A percentile compares a stretch with the other conserved stretches of the same genome.
phyloP scores from a whole-genome alignment of 169 alveolate genomes.

The Babesia caballi region DNA sequence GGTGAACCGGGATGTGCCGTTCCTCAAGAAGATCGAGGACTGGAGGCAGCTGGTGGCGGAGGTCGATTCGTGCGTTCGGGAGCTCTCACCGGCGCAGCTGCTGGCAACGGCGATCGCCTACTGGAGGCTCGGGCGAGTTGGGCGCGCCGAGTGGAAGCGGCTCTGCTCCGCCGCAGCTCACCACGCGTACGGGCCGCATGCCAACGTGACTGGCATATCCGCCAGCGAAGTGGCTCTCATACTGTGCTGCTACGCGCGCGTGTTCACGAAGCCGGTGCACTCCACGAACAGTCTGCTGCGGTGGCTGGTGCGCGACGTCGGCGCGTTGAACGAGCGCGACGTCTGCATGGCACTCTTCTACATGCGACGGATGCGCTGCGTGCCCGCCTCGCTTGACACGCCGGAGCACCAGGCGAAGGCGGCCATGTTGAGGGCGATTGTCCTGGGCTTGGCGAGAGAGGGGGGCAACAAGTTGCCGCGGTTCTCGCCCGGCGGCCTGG shows the following conservation, averaged over 20 bases:
- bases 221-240: constrained; percentile 57
- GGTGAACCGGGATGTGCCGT: constrained; percentile 4
- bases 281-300: constrained; percentile 40
- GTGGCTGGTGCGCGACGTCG: constrained; percentile 42
- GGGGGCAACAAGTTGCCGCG: constrained; percentile 56
- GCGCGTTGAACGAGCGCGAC: constrained; percentile 62
- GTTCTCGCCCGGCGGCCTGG: constrained; percentile 59
- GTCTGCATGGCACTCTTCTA: constrained; percentile 48
- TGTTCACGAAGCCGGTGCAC: constrained; percentile 40
- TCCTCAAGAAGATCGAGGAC: constrained; percentile 16
- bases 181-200: constrained; percentile 34
- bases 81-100: constrained; percentile 56
- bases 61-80: constrained; percentile 13
- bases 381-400: constrained; percentile 31
- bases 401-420: constrained; percentile 26
- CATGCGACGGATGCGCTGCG: constrained; percentile 51
- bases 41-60: constrained; percentile 33
- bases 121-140: constrained; percentile 32
- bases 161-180: constrained; percentile 48
- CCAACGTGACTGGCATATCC: constrained; percentile 56
- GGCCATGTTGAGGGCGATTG: constrained; percentile 46
- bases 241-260: constrained; percentile 56
- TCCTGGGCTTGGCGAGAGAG: constrained; percentile 35
- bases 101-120: constrained; percentile 65
- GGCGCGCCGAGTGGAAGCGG: constrained; percentile 51